Evolutionary conservation across 192 early-diverging fungal genomes (phyloP), one percentile per base, ranked within the genome.

Genomic region (Gryganskiella cystojenkinii): DNA sequence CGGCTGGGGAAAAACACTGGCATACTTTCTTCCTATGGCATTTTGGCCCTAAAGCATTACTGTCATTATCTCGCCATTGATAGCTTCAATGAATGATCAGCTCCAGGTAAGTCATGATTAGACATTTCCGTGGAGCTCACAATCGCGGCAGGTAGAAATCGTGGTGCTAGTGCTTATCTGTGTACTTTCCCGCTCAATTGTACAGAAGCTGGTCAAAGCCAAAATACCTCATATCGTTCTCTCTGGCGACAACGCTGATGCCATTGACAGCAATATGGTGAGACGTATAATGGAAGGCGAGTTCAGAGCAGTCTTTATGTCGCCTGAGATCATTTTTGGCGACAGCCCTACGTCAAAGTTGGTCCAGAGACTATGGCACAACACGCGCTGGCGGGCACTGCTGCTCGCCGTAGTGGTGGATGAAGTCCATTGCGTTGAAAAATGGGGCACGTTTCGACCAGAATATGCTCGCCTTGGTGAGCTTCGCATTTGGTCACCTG

Each of bases 1-100:
- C 15, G 67, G 57, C 24, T 69, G 67, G 67, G 57, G 57, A 25
- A 69, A 69, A 44, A 60, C 56, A 20, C 49, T 60, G 15, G 67
- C 57, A 15, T 69, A 59, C 40, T 60, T 69, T 31, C 57, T 69
- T 37, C 56, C 67, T 60, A 52, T 69, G 57, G 49, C 17, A 45
- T 31, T 19, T 28, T 69, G 57, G 56, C 57, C 67, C 22, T 0
- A 7, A 0, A 0, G 35, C 15, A 31, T 54, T 15, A 61, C 14
- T 17, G 56, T 19, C 49, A 44, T 69, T 10, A 53, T 69, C 50
- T 69, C 67, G 9, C 67, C 67, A 53, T 46, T 60, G 11, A 43
- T 60, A 53, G 33, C 67, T 60, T 60, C 53, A 24, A 69, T 61
- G 67, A 15, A 60, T 13, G 67, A 69, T 59, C 67, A 69, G 49